Conservation (phyloP, 129 eudicot genomes). For the Cynara cardunculus region DNA sequence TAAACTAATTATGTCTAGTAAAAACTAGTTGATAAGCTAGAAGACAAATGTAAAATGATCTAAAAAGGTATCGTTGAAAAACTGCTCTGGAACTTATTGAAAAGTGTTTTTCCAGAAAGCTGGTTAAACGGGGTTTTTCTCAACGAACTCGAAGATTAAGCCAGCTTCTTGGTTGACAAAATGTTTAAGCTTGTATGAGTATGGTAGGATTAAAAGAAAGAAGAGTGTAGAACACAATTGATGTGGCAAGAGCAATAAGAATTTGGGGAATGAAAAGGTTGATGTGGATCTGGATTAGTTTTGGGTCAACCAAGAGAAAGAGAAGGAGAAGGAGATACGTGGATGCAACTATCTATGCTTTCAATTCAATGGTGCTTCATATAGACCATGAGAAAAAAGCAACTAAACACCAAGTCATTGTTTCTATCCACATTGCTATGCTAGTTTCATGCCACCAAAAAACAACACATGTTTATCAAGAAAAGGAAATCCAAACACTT, state of each 20-base stretch:
- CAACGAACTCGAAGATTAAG: too few relatives aligned
- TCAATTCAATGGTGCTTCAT: conserved; percentile 12
- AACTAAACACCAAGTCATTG: conserved; percentile 22
- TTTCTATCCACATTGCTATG: conserved; percentile 21
- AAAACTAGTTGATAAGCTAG: too few relatives aligned
- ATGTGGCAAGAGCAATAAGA: neutral
- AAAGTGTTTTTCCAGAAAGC: neutral
- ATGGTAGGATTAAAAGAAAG: neutral
- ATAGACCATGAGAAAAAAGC: conserved; percentile 5
- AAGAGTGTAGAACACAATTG: neutral
- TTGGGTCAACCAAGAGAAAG: conserved; percentile 29
- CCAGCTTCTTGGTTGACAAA: neutral
- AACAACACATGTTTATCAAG: neutral
- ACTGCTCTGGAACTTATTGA: neutral
- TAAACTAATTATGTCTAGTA: too few relatives aligned
- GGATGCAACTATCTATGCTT: conserved; percentile 10
- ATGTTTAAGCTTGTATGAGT: neutral
- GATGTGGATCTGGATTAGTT: conserved; percentile 16
- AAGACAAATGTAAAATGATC: too few relatives aligned
- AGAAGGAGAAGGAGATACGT: too few relatives aligned
- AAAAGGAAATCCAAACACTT: neutral
- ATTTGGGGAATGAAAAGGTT: neutral
- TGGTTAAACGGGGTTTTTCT: neutral
- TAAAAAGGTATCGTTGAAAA: too few relatives aligned
- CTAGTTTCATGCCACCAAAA: neutral